A percentile compares a stretch with the other conserved stretches of the same genome.
These are phyloP conservation scores for Penicillium sp. DNA, from an alignment of 2,329 filamentous ascomycete species.

Conservation along the genomic window DNA sequence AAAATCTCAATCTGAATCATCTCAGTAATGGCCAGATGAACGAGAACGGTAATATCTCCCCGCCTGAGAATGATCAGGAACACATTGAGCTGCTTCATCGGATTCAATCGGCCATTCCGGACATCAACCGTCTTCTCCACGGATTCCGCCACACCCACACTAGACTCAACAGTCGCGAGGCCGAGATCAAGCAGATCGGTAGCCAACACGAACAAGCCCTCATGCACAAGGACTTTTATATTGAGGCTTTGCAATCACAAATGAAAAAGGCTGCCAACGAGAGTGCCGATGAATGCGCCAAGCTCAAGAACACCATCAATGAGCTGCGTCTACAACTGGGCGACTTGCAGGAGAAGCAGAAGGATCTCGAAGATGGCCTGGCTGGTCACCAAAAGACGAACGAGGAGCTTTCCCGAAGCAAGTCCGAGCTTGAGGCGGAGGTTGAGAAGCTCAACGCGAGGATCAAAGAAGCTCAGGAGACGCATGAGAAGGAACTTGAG, in stretches of 20 bases:
- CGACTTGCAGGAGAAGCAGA: conserved; percentile 56
- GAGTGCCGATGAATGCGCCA: conserved; percentile 53
- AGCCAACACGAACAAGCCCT: conserved; percentile 56
- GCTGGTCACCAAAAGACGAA: conserved; percentile 50
- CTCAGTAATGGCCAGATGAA: conserved; percentile 29
- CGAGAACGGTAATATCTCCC: conserved; percentile 38
- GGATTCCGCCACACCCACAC: conserved; percentile 57
- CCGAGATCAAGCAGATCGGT: conserved; percentile 54
- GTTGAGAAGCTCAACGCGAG: conserved; percentile 43
- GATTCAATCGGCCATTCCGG: conserved; percentile 52
- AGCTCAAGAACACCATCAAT: conserved; percentile 48
- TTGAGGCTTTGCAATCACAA: conserved; percentile 55
- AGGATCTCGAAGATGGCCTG: conserved; percentile 54
- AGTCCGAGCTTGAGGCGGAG: conserved; percentile 50
- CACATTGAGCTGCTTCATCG: conserved; percentile 47
- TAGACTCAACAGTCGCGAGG: conserved; percentile 54
- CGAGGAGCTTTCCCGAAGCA: conserved; percentile 49
- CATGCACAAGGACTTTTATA: conserved; percentile 58
- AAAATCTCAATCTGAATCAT: conserved; percentile 31
- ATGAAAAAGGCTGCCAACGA: conserved; percentile 55
- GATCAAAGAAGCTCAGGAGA: conserved; percentile 48
- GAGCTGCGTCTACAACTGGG: conserved; percentile 56
- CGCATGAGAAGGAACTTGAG: conserved; percentile 47
- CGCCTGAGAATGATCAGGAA: conserved; percentile 39
- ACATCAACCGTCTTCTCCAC: conserved; percentile 48